These are phyloP conservation scores for Brachypodium distachyon DNA, from an alignment of 202 grass and related monocot genomes.

Conservation along the genomic window DNA sequence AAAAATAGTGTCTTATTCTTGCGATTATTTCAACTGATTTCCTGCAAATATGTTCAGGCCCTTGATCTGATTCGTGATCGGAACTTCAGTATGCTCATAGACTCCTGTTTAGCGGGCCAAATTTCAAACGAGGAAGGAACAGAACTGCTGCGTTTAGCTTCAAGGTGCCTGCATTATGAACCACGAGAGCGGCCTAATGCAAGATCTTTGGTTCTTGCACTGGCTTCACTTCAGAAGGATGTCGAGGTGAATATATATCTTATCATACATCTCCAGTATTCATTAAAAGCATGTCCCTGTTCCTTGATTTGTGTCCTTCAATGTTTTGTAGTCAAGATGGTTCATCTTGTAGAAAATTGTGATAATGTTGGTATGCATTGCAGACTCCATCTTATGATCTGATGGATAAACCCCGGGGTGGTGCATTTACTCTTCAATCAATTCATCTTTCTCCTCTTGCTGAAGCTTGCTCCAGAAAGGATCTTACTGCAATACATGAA, in stretches of 20 bases:
- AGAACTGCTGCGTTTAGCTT: slow-evolving; percentile 81
- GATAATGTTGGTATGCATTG: slow-evolving; percentile 22
- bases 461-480: slow-evolving; percentile 86
- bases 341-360: neutral
- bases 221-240: slow-evolving; percentile 75
- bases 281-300: neutral
- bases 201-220: slow-evolving; percentile 63
- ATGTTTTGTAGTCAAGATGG: neutral
- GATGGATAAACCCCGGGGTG: slow-evolving; percentile 55
- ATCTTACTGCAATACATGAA: slow-evolving; percentile 92
- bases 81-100: slow-evolving; percentile 88
- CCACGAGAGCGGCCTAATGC: slow-evolving; percentile 72
- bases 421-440: slow-evolving; percentile 50
- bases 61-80: slow-evolving; percentile 85
- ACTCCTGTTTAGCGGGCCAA: slow-evolving; percentile 83
- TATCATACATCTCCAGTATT: neutral
- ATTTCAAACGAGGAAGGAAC: slow-evolving; percentile 88
- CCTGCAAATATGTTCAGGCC: slow-evolving; percentile 46
- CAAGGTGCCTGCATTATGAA: slow-evolving; percentile 88
- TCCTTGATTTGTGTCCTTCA: neutral
- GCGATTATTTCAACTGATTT: slow-evolving; percentile 10
- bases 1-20: neutral
- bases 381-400: slow-evolving; percentile 70
- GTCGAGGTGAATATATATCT: slow-evolving; percentile 44
- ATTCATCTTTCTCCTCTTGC: slow-evolving; percentile 77